A percentile compares a stretch with the other conserved stretches of the same genome.
These are phyloP conservation scores for Nannochloris sp. DNA, from an alignment of 139 green algal genomes.

Conservation along the genomic window DNA sequence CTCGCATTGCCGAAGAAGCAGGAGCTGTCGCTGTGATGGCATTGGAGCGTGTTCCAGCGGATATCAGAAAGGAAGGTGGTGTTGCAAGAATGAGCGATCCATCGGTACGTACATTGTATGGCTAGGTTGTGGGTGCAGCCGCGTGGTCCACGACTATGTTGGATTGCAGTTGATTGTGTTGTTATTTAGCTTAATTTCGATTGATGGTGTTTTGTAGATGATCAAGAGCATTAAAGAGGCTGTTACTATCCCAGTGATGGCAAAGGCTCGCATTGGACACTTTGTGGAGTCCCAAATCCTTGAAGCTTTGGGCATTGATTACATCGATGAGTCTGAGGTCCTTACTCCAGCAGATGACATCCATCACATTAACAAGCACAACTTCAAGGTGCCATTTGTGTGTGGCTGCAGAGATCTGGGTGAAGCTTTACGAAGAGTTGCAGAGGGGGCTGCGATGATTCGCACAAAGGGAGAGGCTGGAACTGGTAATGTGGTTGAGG, in stretches of 20 bases:
- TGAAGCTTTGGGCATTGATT: conserved; percentile 91
- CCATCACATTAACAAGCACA: conserved; percentile 99
- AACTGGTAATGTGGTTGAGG: conserved; percentile 98
- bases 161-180: background rate
- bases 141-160: background rate
- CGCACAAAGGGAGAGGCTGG: conserved; percentile 96
- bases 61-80: conserved; percentile 92
- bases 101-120: conserved; percentile 10
- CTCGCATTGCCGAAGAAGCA: conserved; percentile 97
- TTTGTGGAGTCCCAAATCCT: conserved; percentile 99
- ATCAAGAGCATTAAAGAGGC: conserved; percentile 93
- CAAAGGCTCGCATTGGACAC: conserved; percentile 97
- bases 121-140: background rate
- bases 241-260: conserved; percentile 99
- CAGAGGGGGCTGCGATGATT: conserved; percentile 98
- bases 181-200: background rate
- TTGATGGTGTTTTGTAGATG: conserved; percentile 40
- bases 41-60: conserved; percentile 91
- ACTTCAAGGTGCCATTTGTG: conserved; percentile 98
- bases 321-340: conserved; percentile 98
- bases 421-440: conserved; percentile 92
- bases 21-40: conserved; percentile 98
- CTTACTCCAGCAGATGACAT: conserved; percentile 96
- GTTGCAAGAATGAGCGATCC: conserved; percentile 97
- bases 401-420: conserved; percentile 97